Conservation (phyloP, 1,284 basidiomycete species). For the Microbotryomycetes sp. region DNA sequence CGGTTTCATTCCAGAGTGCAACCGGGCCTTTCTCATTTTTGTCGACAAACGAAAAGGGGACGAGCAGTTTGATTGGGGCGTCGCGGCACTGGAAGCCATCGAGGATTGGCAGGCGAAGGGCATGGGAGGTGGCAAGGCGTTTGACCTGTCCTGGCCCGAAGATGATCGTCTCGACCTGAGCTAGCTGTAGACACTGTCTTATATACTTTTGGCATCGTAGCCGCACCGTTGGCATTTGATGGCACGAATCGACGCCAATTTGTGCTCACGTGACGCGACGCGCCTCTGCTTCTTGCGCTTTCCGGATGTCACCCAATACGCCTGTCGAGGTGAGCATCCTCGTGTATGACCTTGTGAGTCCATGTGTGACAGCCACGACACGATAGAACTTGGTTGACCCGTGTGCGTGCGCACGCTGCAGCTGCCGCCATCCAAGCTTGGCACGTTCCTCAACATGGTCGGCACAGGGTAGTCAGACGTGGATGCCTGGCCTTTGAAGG, state of each 20-base stretch:
- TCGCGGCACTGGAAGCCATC: slow-evolving; percentile 34
- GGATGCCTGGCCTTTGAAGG: background rate
- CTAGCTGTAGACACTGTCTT: too few relatives aligned
- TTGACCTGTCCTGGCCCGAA: slow-evolving; percentile 7
- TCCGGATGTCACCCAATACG: too few relatives aligned
- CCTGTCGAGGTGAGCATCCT: background rate
- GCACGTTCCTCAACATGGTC: background rate
- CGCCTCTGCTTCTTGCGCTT: too few relatives aligned
- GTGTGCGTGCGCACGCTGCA: background rate
- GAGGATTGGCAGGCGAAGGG: slow-evolving; percentile 25
- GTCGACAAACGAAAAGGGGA: slow-evolving; percentile 28
- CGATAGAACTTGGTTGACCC: too few relatives aligned
- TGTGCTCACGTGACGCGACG: background rate
- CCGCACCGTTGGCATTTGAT: too few relatives aligned
- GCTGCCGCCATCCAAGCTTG: background rate
- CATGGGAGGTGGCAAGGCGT: slow-evolving; percentile 29
- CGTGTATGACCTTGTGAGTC: background rate
- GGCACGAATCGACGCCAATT: too few relatives aligned
- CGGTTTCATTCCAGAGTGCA: slow-evolving; percentile 36
- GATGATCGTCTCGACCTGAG: too few relatives aligned
- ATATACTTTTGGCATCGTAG: too few relatives aligned
- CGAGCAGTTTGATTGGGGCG: slow-evolving; percentile 33
- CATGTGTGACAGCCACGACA: too few relatives aligned
- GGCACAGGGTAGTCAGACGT: background rate
- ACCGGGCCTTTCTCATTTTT: slow-evolving; percentile 25